Base-by-base conservation (phyloP, 345 rosid genomes). In the Salix arbutifolia region DNA sequence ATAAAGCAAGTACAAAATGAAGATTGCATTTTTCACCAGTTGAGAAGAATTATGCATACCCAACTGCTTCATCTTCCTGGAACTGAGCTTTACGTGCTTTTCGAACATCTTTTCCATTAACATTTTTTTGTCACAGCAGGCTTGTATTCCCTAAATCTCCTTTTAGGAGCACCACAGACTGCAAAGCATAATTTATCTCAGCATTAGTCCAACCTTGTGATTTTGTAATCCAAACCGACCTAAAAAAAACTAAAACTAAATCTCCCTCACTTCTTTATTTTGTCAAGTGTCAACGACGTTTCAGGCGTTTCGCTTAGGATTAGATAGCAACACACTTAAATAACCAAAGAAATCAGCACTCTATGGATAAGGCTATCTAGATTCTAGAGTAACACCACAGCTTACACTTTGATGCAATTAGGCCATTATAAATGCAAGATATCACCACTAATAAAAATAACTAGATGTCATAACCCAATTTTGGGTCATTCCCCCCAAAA, bases 111-210 rank as follows among this genome's bases (percentile, higher is more conserved):
- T 70, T 79, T 42, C 77, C 89, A 46, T 96, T 93, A 1, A 86
- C 94, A 76, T 85, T 86, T 85, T n/a, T 83, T 96, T 71, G 82
- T 25, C 77, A 90, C 94, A n/a, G 89, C 73, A 0, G 97, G 91
- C 64, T 75, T 72, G 77, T 90, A 96, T 21, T 87, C 73, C 85
- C 84, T 93, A 52, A 95, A 93, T 74, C 99, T 88, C 76, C 99
- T 81, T 79, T 96, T 96, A 9, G 99, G 97, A 79, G 98, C 99
- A 73, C 93, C 97, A 79, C 98, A 96, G 62, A 96, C 99, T 93
- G 90, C 46, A n/a, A n/a, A n/a, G n/a, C n/a, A 65, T 2, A 17
- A 40, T 44, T 61, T 68, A 23, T 0, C n/a, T 7, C 23, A 1
- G n/a, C n/a, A 52, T 52, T 52, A 52, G 3, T 21, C 19, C 8